Evolutionary conservation across 1,139 yeast genomes (phyloP).

Genomic region (Hyphopichia fennica): DNA sequence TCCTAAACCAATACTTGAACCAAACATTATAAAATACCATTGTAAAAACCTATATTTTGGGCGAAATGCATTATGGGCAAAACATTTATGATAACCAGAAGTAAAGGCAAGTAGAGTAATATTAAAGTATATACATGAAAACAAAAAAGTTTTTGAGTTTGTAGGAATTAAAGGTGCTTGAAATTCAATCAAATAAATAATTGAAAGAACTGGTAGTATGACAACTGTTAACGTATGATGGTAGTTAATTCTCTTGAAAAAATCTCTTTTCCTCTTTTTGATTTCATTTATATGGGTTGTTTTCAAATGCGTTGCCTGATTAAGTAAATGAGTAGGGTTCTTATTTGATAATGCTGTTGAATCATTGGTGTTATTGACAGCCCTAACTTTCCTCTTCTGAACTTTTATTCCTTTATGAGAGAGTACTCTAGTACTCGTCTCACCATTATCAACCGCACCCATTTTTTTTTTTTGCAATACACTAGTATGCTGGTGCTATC

Average conservation of each 20-base stretch:
- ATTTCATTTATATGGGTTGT: constrained; percentile 23
- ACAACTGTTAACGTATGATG: constrained; percentile 31
- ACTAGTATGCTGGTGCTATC: too few relatives aligned
- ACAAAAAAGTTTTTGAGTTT: constrained; percentile 29
- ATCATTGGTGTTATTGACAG: constrained; percentile 3
- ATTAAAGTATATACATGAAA: constrained; percentile 35
- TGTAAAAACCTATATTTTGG: constrained; percentile 35
- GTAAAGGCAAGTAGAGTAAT: constrained; percentile 42
- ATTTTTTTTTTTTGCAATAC: too few relatives aligned
- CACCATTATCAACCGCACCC: too few relatives aligned
- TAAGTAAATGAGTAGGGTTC: constrained; percentile 13
- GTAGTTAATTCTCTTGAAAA: constrained; percentile 35
- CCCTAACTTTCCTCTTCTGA: constrained; percentile 19
- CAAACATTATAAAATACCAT: constrained; percentile 49
- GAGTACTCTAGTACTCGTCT: neutral
- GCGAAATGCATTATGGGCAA: constrained; percentile 58
- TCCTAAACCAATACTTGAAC: constrained; percentile 64
- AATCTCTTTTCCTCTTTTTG: constrained; percentile 31
- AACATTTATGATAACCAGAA: constrained; percentile 46
- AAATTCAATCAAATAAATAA: constrained; percentile 20
- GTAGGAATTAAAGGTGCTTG: constrained; percentile 20
- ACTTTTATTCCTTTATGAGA: constrained; percentile 13
- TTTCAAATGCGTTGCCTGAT: constrained; percentile 24
- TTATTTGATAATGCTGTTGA: constrained; percentile 1
- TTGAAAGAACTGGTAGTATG: constrained; percentile 28